These are phyloP conservation scores for Talaromyces islandicus DNA, from an alignment of 2,329 filamentous ascomycete species.

Conservation along the genomic window DNA sequence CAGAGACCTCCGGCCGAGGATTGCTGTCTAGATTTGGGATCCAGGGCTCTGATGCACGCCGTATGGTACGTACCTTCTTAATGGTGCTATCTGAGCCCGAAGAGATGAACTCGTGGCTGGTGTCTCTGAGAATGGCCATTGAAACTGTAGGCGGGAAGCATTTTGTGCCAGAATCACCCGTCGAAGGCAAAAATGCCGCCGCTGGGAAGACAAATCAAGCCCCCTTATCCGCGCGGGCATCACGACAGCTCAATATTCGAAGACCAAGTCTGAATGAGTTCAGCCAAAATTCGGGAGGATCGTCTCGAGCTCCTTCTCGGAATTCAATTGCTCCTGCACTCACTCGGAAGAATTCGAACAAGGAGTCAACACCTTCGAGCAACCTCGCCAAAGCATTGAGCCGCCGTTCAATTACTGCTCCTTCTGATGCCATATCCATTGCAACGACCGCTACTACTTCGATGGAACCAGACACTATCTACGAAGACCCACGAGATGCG, in stretches of 20 bases:
- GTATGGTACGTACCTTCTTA: conserved; percentile 35
- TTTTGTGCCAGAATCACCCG: conserved; percentile 29
- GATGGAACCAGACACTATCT: conserved; percentile 16
- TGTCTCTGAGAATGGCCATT: conserved; percentile 40
- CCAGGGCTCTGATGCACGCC: conserved; percentile 26
- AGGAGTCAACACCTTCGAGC: conserved; percentile 5
- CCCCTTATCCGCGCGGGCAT: not conserved
- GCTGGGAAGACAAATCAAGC: not conserved
- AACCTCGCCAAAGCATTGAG: conserved; percentile 12
- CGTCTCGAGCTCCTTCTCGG: not conserved
- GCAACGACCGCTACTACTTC: conserved; percentile 14
- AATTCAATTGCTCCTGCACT: conserved; percentile 2
- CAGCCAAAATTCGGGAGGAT: conserved; percentile 15
- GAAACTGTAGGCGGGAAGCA: conserved; percentile 41
- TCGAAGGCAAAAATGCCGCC: not conserved
- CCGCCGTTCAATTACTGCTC: conserved; percentile 14
- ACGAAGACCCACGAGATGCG: conserved; percentile 16
- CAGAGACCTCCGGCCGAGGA: conserved; percentile 25
- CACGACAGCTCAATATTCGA: not conserved
- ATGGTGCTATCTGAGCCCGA: conserved; percentile 39
- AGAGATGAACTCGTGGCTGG: conserved; percentile 41
- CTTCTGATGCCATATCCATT: conserved; percentile 17
- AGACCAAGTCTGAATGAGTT: conserved; percentile 22
- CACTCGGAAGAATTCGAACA: conserved; percentile 7
- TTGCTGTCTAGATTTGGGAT: conserved; percentile 37